These are phyloP conservation scores for Quercus phellos DNA, from an alignment of 331 rosid genomes.

Conservation along the genomic window DNA sequence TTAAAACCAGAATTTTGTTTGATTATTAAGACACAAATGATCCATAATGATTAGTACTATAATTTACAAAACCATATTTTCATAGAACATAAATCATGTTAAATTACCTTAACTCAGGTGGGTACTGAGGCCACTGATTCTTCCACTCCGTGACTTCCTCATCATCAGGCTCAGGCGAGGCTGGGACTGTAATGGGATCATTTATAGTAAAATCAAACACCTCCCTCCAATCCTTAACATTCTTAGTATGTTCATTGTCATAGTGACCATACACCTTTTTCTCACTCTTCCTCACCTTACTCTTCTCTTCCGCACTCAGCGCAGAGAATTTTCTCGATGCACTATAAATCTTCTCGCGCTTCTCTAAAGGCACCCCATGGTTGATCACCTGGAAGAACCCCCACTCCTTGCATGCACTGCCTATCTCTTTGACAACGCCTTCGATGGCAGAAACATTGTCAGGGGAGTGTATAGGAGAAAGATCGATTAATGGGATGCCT, in stretches of 20 bases:
- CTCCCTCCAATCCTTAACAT: constrained; percentile 57
- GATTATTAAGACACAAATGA: too few relatives aligned
- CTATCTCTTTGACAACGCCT: constrained; percentile 29
- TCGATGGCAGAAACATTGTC: constrained; percentile 2
- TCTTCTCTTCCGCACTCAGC: constrained; percentile 46
- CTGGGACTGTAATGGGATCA: constrained; percentile 33
- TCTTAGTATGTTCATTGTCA: constrained; percentile 48
- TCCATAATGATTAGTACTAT: too few relatives aligned
- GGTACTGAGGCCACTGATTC: constrained; percentile 40
- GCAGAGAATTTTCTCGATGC: constrained; percentile 30
- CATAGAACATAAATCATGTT: too few relatives aligned
- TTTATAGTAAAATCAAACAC: constrained; percentile 35
- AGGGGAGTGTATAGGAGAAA: neutral
- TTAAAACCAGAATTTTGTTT: too few relatives aligned
- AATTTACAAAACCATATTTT: too few relatives aligned
- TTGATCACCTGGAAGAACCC: too few relatives aligned
- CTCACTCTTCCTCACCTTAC: constrained; percentile 29
- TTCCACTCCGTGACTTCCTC: constrained; percentile 16
- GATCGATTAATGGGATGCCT: too few relatives aligned
- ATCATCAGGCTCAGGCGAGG: constrained; percentile 19
- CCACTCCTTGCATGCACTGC: constrained; percentile 25
- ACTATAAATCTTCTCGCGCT: constrained; percentile 11
- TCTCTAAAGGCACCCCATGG: neutral
- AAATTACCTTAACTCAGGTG: constrained; percentile 30
- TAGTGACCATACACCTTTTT: constrained; percentile 23